A percentile compares a stretch with the other conserved stretches of the same genome.
These are phyloP conservation scores for cucumber (Cucumis sativus) DNA, from an alignment of 306 rosid genomes.

Conservation along the genomic window Cucumber_9930_V3 NC_026655.2:7749501-7750000, in stretches of 20 bases:
- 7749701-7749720: background rate
- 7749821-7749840: background rate
- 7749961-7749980: background rate
- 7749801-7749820: constrained; percentile 36
- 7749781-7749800: constrained; percentile 41
- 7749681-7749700: background rate
- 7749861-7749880: background rate
- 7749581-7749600: no score
- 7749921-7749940: background rate
- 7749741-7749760: background rate
- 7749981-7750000: background rate
- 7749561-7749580: no score
- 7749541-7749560: no score
- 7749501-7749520: no score
- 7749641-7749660: constrained; percentile 4
- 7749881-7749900: background rate
- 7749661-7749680: constrained; percentile 46
- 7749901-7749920: background rate
- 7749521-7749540: no score
- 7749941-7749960: background rate
- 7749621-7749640: constrained; percentile 55
- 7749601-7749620: no score
- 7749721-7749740: background rate
- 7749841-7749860: background rate
- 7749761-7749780: background rate